These are phyloP conservation scores for Pisolithus tinctorius DNA, from an alignment of 768 basidiomycete genomes.

Conservation along the genomic window DNA sequence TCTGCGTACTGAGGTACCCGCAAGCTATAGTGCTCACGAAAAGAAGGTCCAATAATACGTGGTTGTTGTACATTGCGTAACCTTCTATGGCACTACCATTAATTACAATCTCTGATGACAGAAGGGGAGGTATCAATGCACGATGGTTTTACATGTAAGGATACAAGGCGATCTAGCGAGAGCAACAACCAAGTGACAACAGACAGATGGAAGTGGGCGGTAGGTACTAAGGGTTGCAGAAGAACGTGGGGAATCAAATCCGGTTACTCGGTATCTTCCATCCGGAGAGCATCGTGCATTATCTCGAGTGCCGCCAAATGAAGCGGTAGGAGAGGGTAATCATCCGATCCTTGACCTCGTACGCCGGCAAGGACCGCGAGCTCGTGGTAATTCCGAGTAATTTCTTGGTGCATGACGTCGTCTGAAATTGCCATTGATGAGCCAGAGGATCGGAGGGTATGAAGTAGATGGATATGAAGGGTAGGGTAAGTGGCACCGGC, in stretches of 20 bases:
- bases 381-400: constrained; percentile 64
- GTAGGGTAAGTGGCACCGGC: constrained; percentile 38
- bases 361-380: constrained; percentile 53
- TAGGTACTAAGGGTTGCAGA: background rate
- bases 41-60: constrained; percentile 64
- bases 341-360: constrained; percentile 33
- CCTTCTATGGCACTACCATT: constrained; percentile 11
- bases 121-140: background rate
- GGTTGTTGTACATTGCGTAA: constrained; percentile 8
- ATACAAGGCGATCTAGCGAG: background rate
- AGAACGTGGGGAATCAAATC: too few species aligned
- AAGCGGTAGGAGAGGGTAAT: constrained; percentile 55
- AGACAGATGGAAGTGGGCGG: background rate
- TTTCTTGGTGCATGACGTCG: constrained; percentile 39
- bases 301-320: constrained; percentile 68
- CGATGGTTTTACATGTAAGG: constrained; percentile 5
- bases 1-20: constrained; percentile 53
- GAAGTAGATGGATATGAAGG: constrained; percentile 56
- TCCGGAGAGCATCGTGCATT: constrained; percentile 41
- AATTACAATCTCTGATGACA: constrained; percentile 2
- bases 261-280: constrained; percentile 20
- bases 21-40: constrained; percentile 60
- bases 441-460: constrained; percentile 36
- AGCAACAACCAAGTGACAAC: background rate
- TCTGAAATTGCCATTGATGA: constrained; percentile 33